Conservation (phyloP, 2,329 filamentous ascomycete genomes). For the Fusarium citri region DNA sequence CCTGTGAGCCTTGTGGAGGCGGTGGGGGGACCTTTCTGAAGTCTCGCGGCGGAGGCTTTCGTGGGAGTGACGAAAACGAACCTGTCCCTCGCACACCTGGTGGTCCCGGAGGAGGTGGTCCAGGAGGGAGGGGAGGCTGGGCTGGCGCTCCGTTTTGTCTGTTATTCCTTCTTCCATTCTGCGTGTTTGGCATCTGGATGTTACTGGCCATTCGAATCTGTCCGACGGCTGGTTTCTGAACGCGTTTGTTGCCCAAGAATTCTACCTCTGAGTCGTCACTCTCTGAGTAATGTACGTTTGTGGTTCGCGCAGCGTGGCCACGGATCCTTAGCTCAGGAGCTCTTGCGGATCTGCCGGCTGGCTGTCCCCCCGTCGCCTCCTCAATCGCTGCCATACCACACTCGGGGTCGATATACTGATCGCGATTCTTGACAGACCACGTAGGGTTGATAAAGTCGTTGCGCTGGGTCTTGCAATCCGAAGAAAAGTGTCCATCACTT, state of each 20-base stretch:
- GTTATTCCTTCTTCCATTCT: slow-evolving; percentile 31
- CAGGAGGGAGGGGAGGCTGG: slow-evolving; percentile 55
- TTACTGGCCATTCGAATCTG: slow-evolving; percentile 56
- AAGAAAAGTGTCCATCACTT: slow-evolving; percentile 64
- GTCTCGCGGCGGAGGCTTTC: slow-evolving; percentile 47
- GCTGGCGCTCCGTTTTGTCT: slow-evolving; percentile 34
- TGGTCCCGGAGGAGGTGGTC: slow-evolving; percentile 51
- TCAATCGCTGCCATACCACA: slow-evolving; percentile 56
- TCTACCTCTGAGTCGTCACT: slow-evolving; percentile 60
- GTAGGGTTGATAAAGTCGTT: slow-evolving; percentile 54
- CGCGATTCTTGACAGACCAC: slow-evolving; percentile 64
- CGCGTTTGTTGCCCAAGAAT: slow-evolving; percentile 53
- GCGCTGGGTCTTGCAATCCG: slow-evolving; percentile 60
- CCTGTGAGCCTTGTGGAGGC: slow-evolving; percentile 34
- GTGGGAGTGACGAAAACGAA: slow-evolving; percentile 46
- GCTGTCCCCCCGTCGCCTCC: slow-evolving; percentile 43
- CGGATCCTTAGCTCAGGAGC: slow-evolving; percentile 50
- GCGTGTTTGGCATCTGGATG: slow-evolving; percentile 52
- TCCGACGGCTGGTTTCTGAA: slow-evolving; percentile 49
- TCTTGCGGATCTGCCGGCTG: slow-evolving; percentile 35
- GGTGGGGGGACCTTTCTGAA: slow-evolving; percentile 50
- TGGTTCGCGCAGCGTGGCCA: slow-evolving; percentile 51
- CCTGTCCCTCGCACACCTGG: slow-evolving; percentile 41
- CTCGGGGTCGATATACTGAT: slow-evolving; percentile 61
- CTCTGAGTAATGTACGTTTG: slow-evolving; percentile 60